Percentiles rank a stretch among this genome's conserved stretches.
Evolutionary conservation across 768 basidiomycete species (phyloP).

Genomic region (Rhizopogon sp.): DNA sequence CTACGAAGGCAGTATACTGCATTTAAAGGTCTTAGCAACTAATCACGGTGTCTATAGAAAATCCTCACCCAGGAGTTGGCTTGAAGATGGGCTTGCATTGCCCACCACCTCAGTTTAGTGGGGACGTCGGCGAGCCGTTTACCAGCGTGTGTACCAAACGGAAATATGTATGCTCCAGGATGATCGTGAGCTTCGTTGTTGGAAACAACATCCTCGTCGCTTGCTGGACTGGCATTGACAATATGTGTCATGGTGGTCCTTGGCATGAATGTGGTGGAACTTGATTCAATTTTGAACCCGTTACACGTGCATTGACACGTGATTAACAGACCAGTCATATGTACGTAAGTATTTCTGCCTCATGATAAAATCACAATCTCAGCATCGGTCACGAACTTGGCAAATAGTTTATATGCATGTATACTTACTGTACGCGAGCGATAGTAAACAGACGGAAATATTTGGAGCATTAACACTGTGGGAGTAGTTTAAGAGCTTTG

Average conservation of each 20-base stretch:
- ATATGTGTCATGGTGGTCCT: background rate
- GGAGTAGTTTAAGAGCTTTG: too few relatives aligned
- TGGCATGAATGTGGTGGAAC: too few relatives aligned
- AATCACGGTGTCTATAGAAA: background rate
- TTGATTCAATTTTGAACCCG: too few relatives aligned
- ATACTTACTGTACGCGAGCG: too few relatives aligned
- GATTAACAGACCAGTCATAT: too few relatives aligned
- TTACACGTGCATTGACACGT: too few relatives aligned
- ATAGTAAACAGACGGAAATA: too few relatives aligned
- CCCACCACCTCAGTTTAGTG: constrained; percentile 5
- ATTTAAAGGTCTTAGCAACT: background rate
- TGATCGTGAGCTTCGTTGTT: background rate
- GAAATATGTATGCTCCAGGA: constrained; percentile 15
- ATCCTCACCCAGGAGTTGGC: constrained; percentile 9
- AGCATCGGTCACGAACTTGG: background rate
- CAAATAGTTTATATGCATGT: too few relatives aligned
- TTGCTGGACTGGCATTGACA: background rate
- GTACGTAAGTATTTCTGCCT: too few relatives aligned
- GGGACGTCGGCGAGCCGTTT: constrained; percentile 1
- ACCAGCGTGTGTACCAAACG: background rate
- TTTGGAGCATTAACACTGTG: too few relatives aligned
- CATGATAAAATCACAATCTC: too few relatives aligned
- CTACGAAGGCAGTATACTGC: constrained; percentile 6
- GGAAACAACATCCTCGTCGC: background rate
- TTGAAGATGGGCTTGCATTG: background rate